These are phyloP conservation scores for Penicillium olsonii DNA, from an alignment of 2,329 filamentous ascomycete genomes.

Conservation along the genomic window DNA sequence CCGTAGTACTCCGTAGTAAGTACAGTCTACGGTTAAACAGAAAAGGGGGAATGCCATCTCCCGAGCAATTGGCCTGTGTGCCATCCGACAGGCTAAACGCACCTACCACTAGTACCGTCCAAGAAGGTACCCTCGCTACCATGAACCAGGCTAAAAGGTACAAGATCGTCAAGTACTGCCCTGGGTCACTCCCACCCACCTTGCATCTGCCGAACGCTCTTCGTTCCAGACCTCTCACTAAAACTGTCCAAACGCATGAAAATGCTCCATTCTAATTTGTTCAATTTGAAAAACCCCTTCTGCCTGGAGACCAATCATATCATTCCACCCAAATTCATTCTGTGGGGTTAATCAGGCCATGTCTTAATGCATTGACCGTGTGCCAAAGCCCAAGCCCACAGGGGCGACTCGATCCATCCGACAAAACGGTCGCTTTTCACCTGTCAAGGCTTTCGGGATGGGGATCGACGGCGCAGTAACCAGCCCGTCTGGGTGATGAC, in stretches of 20 bases:
- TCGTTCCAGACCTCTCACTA: slow-evolving; percentile 19
- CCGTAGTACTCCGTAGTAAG: too few species aligned
- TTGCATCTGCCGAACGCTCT: slow-evolving; percentile 20
- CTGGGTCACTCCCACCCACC: slow-evolving; percentile 9
- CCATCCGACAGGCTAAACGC: neutral
- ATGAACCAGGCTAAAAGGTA: neutral
- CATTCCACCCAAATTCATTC: slow-evolving; percentile 4
- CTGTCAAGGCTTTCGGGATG: slow-evolving; percentile 17
- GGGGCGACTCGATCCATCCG: slow-evolving; percentile 22
- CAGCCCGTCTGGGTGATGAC: slow-evolving; percentile 22
- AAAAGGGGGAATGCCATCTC: neutral
- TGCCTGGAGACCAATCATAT: slow-evolving; percentile 19
- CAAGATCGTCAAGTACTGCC: neutral
- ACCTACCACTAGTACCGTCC: neutral
- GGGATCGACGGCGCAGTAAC: slow-evolving; percentile 33
- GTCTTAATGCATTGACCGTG: slow-evolving; percentile 27
- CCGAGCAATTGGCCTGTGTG: slow-evolving; percentile 1
- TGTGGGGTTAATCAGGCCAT: slow-evolving; percentile 18
- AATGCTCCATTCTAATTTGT: slow-evolving; percentile 13
- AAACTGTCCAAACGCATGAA: neutral
- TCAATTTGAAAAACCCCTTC: slow-evolving; percentile 8
- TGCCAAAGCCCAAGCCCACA: slow-evolving; percentile 22
- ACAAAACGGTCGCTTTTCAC: slow-evolving; percentile 8
- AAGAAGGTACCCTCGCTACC: neutral
- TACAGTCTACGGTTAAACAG: too few species aligned